phyloP scores from a whole-genome alignment of 768 basidiomycete genomes.

The Tulasnella sp. region DNA sequence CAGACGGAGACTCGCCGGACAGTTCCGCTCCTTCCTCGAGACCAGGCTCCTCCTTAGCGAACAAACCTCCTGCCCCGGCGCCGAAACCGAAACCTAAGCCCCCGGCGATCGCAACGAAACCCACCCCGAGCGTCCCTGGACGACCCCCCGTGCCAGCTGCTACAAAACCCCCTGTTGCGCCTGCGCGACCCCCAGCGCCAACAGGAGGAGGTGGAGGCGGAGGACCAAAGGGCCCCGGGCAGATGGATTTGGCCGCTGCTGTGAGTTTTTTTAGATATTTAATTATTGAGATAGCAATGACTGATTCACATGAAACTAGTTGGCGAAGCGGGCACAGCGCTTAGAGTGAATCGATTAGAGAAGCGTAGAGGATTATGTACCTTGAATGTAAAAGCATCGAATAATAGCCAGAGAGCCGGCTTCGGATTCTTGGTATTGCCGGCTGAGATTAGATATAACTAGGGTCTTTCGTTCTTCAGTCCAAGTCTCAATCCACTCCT shows the following conservation, averaged over 20 bases:
- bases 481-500: neutral
- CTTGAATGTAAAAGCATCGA: no score
- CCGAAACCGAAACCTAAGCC: constrained; percentile 47
- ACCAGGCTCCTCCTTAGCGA: constrained; percentile 46
- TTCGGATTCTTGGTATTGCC: no score
- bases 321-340: constrained; percentile 64
- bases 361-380: no score
- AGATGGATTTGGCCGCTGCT: constrained; percentile 74
- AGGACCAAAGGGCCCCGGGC: constrained; percentile 37
- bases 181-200: constrained; percentile 42
- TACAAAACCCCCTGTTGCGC: constrained; percentile 3
- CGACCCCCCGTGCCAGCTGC: neutral
- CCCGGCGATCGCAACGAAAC: constrained; percentile 32
- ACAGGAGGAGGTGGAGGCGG: constrained; percentile 31
- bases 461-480: neutral
- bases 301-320: constrained; percentile 30
- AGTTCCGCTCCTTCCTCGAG: constrained; percentile 38
- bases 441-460: no score
- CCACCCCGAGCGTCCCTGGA: constrained; percentile 47
- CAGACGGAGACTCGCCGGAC: constrained; percentile 24
- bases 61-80: constrained; percentile 36
- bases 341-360: neutral
- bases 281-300: neutral
- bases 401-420: no score
- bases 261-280: constrained; percentile 37